Conservation (phyloP, 2,329 filamentous ascomycete genomes). For the Apiospora pterosperma region DNA sequence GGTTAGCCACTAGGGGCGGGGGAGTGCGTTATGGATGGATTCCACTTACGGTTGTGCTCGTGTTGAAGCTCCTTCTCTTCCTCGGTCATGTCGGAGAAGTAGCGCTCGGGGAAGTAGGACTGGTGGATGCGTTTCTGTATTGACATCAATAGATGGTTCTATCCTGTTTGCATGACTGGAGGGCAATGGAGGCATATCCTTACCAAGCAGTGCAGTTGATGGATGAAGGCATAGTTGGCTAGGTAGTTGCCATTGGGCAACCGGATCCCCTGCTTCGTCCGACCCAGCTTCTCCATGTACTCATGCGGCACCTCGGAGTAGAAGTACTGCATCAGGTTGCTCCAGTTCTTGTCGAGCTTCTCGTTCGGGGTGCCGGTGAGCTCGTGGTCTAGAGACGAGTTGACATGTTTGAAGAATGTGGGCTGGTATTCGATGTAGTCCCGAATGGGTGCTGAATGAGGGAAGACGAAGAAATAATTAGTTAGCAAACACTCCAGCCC, state of each 20-base stretch:
- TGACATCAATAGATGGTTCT: neutral
- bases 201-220: conserved; percentile 19
- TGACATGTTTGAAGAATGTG: neutral
- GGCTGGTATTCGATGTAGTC: neutral
- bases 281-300: conserved; percentile 17
- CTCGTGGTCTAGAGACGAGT: neutral
- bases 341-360: conserved; percentile 17
- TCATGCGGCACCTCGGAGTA: conserved; percentile 18
- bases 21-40: neutral
- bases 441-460: neutral
- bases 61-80: conserved; percentile 18
- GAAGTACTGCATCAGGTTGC: conserved; percentile 20
- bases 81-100: conserved; percentile 20
- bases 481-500: neutral
- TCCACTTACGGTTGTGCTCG: conserved; percentile 17
- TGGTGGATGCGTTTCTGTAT: conserved; percentile 20
- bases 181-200: neutral
- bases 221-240: conserved; percentile 21
- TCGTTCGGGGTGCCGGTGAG: neutral
- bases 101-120: conserved; percentile 18
- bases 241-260: conserved; percentile 20
- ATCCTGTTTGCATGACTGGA: neutral
- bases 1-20: too few relatives aligned
- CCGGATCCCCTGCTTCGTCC: conserved; percentile 17
- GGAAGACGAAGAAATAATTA: neutral